These are phyloP conservation scores for Kazachstania sp. DNA, from an alignment of 1,139 yeast genomes.

Conservation along the genomic window DNA sequence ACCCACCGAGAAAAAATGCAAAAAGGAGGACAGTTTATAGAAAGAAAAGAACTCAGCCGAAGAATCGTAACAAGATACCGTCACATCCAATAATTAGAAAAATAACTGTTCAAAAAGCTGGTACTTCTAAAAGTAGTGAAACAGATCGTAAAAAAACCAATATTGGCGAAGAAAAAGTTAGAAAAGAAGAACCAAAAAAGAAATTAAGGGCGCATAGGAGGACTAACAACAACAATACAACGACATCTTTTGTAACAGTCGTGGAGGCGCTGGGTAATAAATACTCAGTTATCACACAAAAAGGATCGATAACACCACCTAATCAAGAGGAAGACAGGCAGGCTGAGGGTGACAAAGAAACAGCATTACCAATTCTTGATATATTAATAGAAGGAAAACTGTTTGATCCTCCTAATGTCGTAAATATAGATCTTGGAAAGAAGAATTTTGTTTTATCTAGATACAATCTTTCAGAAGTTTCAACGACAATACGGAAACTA, in stretches of 20 bases:
- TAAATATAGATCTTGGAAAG: conserved; percentile 12
- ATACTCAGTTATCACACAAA: conserved; percentile 7
- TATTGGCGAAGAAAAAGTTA: background rate
- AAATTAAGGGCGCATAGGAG: background rate
- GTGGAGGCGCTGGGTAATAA: conserved; percentile 18
- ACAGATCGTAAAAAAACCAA: background rate
- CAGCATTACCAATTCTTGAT: background rate
- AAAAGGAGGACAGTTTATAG: background rate
- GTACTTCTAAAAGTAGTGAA: background rate
- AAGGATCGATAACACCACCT: background rate
- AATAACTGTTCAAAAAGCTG: background rate
- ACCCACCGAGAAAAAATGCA: background rate
- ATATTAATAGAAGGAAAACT: background rate
- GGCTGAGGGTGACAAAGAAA: background rate
- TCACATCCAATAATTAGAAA: background rate
- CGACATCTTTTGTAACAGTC: conserved; percentile 19
- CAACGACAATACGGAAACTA: conserved; percentile 7
- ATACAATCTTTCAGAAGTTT: conserved; percentile 10
- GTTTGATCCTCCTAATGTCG: conserved; percentile 12
- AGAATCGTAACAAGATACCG: background rate
- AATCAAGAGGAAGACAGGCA: background rate
- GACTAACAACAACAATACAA: background rate
- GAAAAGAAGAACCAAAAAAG: background rate
- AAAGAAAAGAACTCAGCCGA: background rate
- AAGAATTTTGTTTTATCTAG: conserved; percentile 18